These are phyloP conservation scores for Clonostachys byssicola DNA, from an alignment of 2,329 filamentous ascomycete species.

Conservation along the genomic window DNA sequence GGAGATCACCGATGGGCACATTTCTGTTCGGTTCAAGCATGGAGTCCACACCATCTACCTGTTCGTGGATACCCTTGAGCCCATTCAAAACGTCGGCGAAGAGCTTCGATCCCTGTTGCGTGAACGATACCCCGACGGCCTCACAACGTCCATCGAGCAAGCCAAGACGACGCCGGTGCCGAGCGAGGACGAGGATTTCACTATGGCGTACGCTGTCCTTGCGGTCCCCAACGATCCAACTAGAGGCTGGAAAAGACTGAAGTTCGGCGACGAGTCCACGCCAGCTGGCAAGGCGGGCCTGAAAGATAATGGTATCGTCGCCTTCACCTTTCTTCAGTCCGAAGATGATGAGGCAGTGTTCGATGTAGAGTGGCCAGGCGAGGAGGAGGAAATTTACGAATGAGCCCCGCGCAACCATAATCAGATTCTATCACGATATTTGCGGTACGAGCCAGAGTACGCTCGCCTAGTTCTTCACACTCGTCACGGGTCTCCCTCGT, in stretches of 20 bases:
- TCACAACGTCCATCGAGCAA: slow-evolving; percentile 28
- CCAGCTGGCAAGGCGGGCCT: slow-evolving; percentile 36
- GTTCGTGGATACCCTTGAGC: slow-evolving; percentile 53
- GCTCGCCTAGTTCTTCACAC: no score
- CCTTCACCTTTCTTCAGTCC: slow-evolving; percentile 37
- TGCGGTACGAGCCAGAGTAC: no score
- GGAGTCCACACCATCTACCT: slow-evolving; percentile 68
- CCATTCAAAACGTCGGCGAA: slow-evolving; percentile 52
- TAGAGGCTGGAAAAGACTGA: slow-evolving; percentile 45
- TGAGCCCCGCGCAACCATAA: neutral
- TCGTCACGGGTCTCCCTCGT: no score
- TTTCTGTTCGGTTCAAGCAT: slow-evolving; percentile 70
- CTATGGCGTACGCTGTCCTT: slow-evolving; percentile 41
- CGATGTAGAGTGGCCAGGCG: slow-evolving; percentile 38
- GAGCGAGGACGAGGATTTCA: slow-evolving; percentile 27
- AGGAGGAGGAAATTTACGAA: slow-evolving; percentile 27
- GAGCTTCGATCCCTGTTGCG: slow-evolving; percentile 55
- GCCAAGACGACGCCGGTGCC: slow-evolving; percentile 32
- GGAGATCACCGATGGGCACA: slow-evolving; percentile 35
- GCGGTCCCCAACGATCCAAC: slow-evolving; percentile 36
- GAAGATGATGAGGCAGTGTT: slow-evolving; percentile 35
- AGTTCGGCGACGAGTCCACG: slow-evolving; percentile 25
- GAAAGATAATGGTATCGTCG: slow-evolving; percentile 41
- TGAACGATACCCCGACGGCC: slow-evolving; percentile 51
- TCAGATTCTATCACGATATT: no score